phyloP scores from a whole-genome alignment of 2,329 filamentous ascomycete species.

The Stagonosporopsis vannaccii region DNA sequence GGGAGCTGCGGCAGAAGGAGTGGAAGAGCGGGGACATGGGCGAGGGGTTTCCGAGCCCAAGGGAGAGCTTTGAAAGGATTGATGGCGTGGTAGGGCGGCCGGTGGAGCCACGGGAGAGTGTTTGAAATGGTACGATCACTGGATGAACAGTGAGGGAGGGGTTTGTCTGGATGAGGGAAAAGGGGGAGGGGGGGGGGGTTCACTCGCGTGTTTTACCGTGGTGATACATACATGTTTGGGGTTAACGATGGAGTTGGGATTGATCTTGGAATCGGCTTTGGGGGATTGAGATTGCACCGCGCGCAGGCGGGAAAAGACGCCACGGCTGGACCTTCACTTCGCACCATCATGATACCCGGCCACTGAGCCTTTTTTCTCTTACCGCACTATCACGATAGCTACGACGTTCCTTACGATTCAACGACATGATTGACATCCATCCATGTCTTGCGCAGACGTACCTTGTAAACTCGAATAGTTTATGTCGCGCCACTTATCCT shows the following conservation, averaged over 20 bases:
- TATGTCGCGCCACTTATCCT: too few relatives aligned
- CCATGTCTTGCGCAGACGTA: not conserved
- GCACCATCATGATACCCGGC: slow-evolving; percentile 41
- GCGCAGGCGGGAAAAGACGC: too few relatives aligned
- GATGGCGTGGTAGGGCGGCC: slow-evolving; percentile 52
- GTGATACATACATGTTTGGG: not conserved
- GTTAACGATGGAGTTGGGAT: not conserved
- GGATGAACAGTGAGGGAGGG: too few relatives aligned
- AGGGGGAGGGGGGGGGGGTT: not conserved
- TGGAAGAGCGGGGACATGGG: slow-evolving; percentile 22
- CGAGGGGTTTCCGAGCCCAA: slow-evolving; percentile 34
- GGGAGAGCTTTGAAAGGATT: slow-evolving; percentile 57
- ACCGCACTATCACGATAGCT: not conserved
- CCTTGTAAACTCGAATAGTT: too few relatives aligned
- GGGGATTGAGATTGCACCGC: too few relatives aligned
- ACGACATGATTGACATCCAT: not conserved
- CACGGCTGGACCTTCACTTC: slow-evolving; percentile 23
- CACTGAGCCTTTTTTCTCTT: slow-evolving; percentile 13
- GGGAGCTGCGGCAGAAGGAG: slow-evolving; percentile 59
- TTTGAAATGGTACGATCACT: slow-evolving; percentile 54
- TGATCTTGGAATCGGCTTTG: not conserved
- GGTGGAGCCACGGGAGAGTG: slow-evolving; percentile 57
- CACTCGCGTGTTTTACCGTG: not conserved
- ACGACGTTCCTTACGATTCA: slow-evolving; percentile 3
- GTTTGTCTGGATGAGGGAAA: not conserved